Evolutionary conservation across 306 rosid genomes (phyloP).

Genomic region (Acacia acuminata): DNA sequence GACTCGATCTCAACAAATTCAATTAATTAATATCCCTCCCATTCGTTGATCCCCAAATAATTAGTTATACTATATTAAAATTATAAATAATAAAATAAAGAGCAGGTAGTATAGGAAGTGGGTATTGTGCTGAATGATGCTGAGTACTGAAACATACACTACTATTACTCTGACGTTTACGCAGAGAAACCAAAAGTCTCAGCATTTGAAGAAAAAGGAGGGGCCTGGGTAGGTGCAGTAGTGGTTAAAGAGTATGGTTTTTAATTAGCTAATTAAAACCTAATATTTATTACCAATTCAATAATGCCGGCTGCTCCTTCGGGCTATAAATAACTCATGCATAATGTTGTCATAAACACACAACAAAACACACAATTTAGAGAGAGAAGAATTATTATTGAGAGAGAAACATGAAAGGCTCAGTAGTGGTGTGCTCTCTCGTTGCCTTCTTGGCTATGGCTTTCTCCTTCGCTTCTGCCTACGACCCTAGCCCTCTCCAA

Average conservation of each 20-base stretch:
- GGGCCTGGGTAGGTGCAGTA: neutral
- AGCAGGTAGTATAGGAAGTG: neutral
- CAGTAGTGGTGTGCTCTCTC: neutral
- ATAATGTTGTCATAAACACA: neutral
- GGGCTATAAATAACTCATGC: neutral
- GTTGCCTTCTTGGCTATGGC: neutral
- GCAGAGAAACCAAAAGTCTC: neutral
- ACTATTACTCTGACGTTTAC: neutral
- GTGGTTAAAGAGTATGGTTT: neutral
- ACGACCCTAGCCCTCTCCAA: slow-evolving; percentile 43
- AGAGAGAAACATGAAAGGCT: neutral
- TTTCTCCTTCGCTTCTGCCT: slow-evolving; percentile 30
- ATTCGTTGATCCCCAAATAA: neutral
- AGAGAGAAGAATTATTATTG: neutral
- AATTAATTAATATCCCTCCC: neutral
- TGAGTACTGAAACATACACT: neutral
- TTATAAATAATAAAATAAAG: neutral
- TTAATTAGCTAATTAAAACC: neutral
- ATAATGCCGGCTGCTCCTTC: neutral
- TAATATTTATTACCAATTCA: neutral
- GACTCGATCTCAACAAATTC: neutral
- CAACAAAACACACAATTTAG: neutral
- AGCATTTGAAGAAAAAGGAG: neutral
- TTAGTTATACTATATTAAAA: neutral
- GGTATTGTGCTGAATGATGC: neutral